Evolutionary conservation across 306 rosid species (phyloP), one percentile per base, ranked within the genome.

Genomic region (Pterocarpus santalinus): DNA sequence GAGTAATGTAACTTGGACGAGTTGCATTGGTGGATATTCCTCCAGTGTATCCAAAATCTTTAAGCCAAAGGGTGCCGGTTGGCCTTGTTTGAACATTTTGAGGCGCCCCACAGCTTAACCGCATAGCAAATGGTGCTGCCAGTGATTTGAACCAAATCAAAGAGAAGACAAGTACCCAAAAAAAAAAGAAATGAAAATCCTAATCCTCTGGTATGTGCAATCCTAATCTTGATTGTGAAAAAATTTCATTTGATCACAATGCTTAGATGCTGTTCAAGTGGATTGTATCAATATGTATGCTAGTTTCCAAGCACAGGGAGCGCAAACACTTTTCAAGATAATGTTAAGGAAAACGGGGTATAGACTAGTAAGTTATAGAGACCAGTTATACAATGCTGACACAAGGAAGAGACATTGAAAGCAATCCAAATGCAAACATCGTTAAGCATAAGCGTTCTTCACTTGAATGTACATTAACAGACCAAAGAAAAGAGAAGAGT

Each of bases 91-190:
- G 88, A 56, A 89, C 90, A 79, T 90, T 76, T 35, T 83, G 44
- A 12, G 83, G 86, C 57, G 94, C 92, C 38, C 97, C 97, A 70
- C 97, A 93, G 87, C 96, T 93, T 77, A 93, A 75, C 60, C 97
- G 94, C 93, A 87, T 12, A 14, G 87, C 90, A 87, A 57, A 91
- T 58, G 97, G 94, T 1, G 63, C 97, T 93, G 87, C 69, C 65
- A 85, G 69, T 73, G 35, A 34, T 60, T 80, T 53, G 17, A 78
- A 30, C 72, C 47, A 43, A 66, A 32, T 36, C 32, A 35, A 12
- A 46, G 28, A 10, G 10, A 41, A 53, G 34, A 46, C 39, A 73
- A 17, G 60, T 11, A 57, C 36, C 22, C 22, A 36, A 55, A 12
- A 49, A 46, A 22, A 56, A 58, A 82, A n/a, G n/a, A n/a, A 72